Evolutionary conservation across 139 green algal species (phyloP).

Genomic region (Picocystis salinarum): DNA sequence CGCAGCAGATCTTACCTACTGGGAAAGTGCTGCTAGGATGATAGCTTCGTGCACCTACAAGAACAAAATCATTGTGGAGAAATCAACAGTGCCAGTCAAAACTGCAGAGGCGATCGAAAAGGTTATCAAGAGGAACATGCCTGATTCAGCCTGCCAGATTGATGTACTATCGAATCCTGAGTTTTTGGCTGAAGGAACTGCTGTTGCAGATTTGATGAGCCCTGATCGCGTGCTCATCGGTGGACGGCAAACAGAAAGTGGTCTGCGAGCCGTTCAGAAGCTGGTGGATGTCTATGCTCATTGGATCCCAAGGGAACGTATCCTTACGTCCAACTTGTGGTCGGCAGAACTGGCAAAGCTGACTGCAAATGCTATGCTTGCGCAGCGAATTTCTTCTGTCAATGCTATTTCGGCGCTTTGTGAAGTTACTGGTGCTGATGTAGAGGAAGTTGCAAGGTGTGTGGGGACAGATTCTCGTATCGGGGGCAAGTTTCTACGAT

Average conservation of each 20-base stretch:
- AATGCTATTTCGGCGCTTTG: conserved; percentile 97
- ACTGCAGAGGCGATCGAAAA: conserved; percentile 92
- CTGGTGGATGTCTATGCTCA: conserved; percentile 47
- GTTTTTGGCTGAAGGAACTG: too few species aligned
- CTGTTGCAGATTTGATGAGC: conserved; percentile 56
- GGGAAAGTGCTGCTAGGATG: conserved; percentile 84
- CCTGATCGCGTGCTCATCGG: conserved; percentile 70
- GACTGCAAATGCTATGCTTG: conserved; percentile 47
- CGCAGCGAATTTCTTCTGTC: conserved; percentile 95
- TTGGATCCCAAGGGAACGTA: conserved; percentile 83
- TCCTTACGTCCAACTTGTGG: conserved; percentile 92
- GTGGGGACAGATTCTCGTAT: conserved; percentile 93
- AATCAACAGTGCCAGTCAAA: conserved; percentile 98
- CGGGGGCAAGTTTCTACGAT: conserved; percentile 91
- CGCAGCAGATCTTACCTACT: conserved; percentile 97
- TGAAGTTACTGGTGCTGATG: conserved; percentile 84
- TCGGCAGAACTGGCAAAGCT: conserved; percentile 96
- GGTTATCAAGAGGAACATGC: conserved; percentile 20
- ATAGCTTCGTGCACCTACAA: conserved; percentile 60
- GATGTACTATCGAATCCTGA: too few species aligned
- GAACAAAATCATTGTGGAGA: conserved; percentile 97
- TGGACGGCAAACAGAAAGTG: conserved; percentile 58
- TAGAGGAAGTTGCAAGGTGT: conserved; percentile 66
- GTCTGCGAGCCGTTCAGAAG: conserved; percentile 8
- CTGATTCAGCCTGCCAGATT: too few species aligned